These are phyloP conservation scores for Paxillus involutus DNA, from an alignment of 768 basidiomycete genomes.

Conservation along the genomic window DNA sequence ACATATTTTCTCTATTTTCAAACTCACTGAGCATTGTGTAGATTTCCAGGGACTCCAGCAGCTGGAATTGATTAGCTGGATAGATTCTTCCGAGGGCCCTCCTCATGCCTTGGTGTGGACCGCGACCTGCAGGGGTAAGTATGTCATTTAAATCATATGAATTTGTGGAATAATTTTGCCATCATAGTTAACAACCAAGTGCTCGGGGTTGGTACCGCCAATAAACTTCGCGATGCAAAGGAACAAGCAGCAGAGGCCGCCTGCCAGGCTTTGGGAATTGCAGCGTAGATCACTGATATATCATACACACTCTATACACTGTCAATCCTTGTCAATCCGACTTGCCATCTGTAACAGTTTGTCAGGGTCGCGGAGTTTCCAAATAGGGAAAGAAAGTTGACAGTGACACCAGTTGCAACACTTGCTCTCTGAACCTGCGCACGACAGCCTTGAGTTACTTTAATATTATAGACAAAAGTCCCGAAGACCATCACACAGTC, in stretches of 20 bases:
- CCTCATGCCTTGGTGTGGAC: constrained; percentile 48
- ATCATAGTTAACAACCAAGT: constrained; percentile 45
- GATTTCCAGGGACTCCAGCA: constrained; percentile 37
- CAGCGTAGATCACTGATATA: constrained; percentile 7
- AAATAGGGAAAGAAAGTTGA: background rate
- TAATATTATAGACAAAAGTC: background rate
- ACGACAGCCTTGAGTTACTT: no score
- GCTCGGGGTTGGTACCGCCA: constrained; percentile 46
- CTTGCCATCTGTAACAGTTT: no score
- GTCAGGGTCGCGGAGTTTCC: constrained; percentile 27
- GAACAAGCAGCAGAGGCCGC: constrained; percentile 48
- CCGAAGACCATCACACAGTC: constrained; percentile 13
- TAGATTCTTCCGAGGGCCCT: constrained; percentile 40
- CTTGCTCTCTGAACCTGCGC: no score
- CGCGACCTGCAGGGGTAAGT: constrained; percentile 56
- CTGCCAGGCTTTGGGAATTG: constrained; percentile 32
- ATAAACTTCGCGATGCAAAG: constrained; percentile 45
- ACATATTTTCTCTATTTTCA: background rate
- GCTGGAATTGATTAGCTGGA: constrained; percentile 40
- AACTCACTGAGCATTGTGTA: constrained; percentile 11
- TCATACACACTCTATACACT: background rate
- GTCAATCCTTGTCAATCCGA: background rate
- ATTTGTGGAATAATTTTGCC: background rate
- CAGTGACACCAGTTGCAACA: no score
- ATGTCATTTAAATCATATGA: background rate